Percentiles rank a stretch among this genome's conserved stretches.
Evolutionary conservation across 768 basidiomycete genomes (phyloP).

Genomic region (Pulveroboletus sp.): DNA sequence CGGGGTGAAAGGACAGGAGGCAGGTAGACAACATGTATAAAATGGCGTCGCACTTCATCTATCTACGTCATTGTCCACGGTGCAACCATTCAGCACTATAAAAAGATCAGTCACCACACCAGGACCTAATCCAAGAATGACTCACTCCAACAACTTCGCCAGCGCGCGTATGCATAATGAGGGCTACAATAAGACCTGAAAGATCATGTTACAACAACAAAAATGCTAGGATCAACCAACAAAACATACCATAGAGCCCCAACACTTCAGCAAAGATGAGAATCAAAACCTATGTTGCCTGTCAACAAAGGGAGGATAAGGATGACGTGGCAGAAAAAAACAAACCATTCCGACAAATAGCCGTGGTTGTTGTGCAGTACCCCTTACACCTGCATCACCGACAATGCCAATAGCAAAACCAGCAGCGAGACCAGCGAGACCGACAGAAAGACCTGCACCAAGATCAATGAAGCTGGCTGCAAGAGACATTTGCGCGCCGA

Average conservation of each 20-base stretch:
- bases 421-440: conserved; percentile 92
- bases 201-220: background rate
- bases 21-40: conserved; percentile 10
- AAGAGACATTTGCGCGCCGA: conserved; percentile 77
- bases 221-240: background rate
- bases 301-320: background rate
- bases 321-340: background rate
- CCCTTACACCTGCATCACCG: conserved; percentile 97
- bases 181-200: conserved; percentile 82
- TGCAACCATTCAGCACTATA: conserved; percentile 24
- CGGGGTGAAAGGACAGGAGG: background rate
- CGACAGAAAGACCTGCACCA: conserved; percentile 90
- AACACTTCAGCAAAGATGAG: conserved; percentile 96
- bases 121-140: background rate
- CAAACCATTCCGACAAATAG: conserved; percentile 92
- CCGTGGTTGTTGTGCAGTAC: conserved; percentile 94
- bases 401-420: conserved; percentile 99
- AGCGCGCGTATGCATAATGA: conserved; percentile 89
- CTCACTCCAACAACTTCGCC: conserved; percentile 22
- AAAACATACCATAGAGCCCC: conserved; percentile 75
- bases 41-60: conserved; percentile 1
- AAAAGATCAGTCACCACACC: background rate
- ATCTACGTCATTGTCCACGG: conserved; percentile 5
- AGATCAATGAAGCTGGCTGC: conserved; percentile 93
- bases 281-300: conserved; percentile 72